Conservation (phyloP, 2,329 filamentous ascomycete genomes). For the Trichoderma pleuroti region DNA sequence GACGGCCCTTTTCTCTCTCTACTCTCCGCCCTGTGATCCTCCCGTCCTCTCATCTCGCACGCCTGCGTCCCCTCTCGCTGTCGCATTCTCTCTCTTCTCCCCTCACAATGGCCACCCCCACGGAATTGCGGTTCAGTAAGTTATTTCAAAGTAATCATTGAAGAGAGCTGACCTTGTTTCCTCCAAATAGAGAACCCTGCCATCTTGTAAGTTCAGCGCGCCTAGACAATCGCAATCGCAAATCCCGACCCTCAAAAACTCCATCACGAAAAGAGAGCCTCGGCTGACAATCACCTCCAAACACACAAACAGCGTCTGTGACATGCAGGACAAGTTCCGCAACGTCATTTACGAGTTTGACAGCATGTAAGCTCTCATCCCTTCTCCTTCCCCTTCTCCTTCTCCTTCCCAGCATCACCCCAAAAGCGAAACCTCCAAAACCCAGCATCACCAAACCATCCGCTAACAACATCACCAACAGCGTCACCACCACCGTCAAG, state of each 20-base stretch:
- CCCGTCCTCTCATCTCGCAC: neutral
- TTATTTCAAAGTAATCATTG: neutral
- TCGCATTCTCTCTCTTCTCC: neutral
- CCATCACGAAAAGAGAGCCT: neutral
- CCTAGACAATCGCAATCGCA: neutral
- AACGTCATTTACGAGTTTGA: slow-evolving; percentile 79
- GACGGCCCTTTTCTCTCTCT: neutral
- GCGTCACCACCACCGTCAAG: slow-evolving; percentile 64
- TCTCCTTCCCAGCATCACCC: neutral
- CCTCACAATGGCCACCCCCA: neutral
- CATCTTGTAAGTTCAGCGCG: slow-evolving; percentile 44
- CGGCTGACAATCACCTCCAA: slow-evolving; percentile 2
- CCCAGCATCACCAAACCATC: neutral
- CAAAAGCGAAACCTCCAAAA: no score
- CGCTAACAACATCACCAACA: neutral
- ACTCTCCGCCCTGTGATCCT: neutral
- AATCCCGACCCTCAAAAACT: neutral
- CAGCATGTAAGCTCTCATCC: slow-evolving; percentile 59
- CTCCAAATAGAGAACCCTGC: slow-evolving; percentile 42
- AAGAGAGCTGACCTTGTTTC: neutral
- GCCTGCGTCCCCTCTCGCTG: neutral
- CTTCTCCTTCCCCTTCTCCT: neutral
- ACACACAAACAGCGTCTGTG: slow-evolving; percentile 71
- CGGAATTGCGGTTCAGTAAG: slow-evolving; percentile 36
- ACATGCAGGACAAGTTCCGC: slow-evolving; percentile 91